Conservation (phyloP, 2,329 filamentous ascomycete genomes). For the Cladosporium sp. region DNA sequence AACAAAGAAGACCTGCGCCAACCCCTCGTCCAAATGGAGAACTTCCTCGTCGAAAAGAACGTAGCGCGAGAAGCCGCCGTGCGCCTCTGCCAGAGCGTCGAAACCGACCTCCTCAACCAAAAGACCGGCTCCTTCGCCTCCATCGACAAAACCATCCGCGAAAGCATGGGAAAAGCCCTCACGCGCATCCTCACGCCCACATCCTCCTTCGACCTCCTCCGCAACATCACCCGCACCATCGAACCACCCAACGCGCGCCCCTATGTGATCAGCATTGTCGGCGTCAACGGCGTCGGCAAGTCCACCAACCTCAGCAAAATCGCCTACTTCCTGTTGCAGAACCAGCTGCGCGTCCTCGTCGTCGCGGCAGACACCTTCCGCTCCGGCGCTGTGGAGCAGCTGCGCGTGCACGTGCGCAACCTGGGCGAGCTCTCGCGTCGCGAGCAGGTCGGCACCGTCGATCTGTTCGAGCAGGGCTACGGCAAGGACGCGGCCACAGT, state of each 20-base stretch:
- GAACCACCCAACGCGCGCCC: slow-evolving; percentile 65
- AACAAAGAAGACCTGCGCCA: slow-evolving; percentile 87
- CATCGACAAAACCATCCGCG: slow-evolving; percentile 73
- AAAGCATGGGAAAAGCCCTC: slow-evolving; percentile 86
- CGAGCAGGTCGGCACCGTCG: slow-evolving; percentile 75
- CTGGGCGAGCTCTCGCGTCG: slow-evolving; percentile 81
- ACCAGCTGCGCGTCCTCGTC: slow-evolving; percentile 92
- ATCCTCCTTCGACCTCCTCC: slow-evolving; percentile 87
- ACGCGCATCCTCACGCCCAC: slow-evolving; percentile 96
- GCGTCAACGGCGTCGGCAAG: slow-evolving; percentile 97
- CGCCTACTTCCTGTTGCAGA: slow-evolving; percentile 95
- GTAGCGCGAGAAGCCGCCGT: slow-evolving; percentile 92
- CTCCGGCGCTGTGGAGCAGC: slow-evolving; percentile 92
- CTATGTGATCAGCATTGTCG: slow-evolving; percentile 97
- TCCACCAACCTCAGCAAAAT: slow-evolving; percentile 98
- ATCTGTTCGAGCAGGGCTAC: slow-evolving; percentile 95
- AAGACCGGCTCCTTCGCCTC: slow-evolving; percentile 87
- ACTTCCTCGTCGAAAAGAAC: slow-evolving; percentile 91
- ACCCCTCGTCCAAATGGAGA: slow-evolving; percentile 92
- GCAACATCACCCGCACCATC: slow-evolving; percentile 80
- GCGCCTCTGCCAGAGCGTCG: slow-evolving; percentile 84
- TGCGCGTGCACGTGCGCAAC: slow-evolving; percentile 92
- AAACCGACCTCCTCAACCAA: slow-evolving; percentile 81
- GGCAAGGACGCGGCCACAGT: slow-evolving; percentile 96
- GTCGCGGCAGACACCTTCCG: slow-evolving; percentile 96